Evolutionary conservation across 495 filamentous ascomycete genomes (phyloP).

Genomic region (Xylaria bambusicola): DNA sequence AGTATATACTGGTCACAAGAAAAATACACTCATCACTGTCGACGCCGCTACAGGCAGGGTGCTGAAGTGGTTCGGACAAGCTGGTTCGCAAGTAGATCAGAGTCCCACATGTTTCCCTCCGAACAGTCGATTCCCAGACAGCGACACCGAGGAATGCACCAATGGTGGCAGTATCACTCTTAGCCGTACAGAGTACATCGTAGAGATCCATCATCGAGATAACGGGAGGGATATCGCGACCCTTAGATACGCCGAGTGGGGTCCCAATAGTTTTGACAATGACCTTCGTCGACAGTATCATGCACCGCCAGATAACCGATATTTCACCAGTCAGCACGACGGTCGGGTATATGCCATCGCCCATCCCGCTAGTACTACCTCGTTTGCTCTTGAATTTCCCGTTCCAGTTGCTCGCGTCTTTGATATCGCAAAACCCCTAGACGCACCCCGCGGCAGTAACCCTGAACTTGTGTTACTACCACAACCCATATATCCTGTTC

Average conservation of each 20-base stretch:
- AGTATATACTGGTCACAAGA: conserved; percentile 89
- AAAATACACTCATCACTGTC: conserved; percentile 82
- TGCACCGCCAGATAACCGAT: conserved; percentile 78
- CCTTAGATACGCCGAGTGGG: conserved; percentile 93
- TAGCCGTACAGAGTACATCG: conserved; percentile 82
- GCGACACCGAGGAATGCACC: conserved; percentile 70
- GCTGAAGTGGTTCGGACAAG: conserved; percentile 52
- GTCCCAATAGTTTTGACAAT: conserved; percentile 84
- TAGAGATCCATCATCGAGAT: conserved; percentile 75
- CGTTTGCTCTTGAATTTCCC: conserved; percentile 64
- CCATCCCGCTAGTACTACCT: conserved; percentile 26
- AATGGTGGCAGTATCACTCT: conserved; percentile 72
- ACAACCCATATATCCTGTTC: conserved; percentile 73
- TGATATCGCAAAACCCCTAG: conserved; percentile 76
- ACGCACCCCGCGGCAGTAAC: conserved; percentile 57
- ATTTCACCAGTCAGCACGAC: conserved; percentile 85
- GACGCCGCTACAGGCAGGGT: conserved; percentile 82
- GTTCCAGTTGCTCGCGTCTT: conserved; percentile 89
- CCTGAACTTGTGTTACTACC: conserved; percentile 76
- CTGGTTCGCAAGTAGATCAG: conserved; percentile 46
- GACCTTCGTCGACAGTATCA: conserved; percentile 84
- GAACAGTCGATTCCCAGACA: conserved; percentile 57
- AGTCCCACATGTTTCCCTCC: conserved; percentile 59
- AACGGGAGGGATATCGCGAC: conserved; percentile 81
- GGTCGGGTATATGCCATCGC: conserved; percentile 72